These are phyloP conservation scores for Mycena pura DNA, from an alignment of 768 basidiomycete species.

Conservation along the genomic window DNA sequence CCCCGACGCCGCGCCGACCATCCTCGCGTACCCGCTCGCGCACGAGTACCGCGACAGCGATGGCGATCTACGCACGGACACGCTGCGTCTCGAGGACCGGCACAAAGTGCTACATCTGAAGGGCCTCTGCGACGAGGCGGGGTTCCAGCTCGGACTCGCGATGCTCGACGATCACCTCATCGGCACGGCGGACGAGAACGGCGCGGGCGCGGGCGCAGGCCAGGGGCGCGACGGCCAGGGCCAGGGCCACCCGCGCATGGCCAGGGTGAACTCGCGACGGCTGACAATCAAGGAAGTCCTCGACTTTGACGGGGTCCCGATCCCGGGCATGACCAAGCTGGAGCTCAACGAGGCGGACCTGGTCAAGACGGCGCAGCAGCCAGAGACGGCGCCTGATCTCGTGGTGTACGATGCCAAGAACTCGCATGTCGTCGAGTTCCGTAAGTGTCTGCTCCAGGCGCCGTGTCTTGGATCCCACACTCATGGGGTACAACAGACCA, in stretches of 20 bases:
- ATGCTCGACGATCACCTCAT: constrained; percentile 27
- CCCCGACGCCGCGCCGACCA: constrained; percentile 20
- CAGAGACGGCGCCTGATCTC: constrained; percentile 25
- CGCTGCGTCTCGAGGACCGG: constrained; percentile 23
- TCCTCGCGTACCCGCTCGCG: constrained; percentile 22
- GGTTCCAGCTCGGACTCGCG: constrained; percentile 25
- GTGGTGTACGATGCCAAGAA: constrained; percentile 21
- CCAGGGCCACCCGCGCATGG: constrained; percentile 25
- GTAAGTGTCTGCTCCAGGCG: too few relatives aligned
- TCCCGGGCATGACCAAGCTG: constrained; percentile 18
- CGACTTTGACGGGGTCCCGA: constrained; percentile 25
- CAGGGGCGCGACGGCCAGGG: constrained; percentile 17
- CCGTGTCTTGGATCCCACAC: too few relatives aligned
- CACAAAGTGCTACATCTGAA: constrained; percentile 27
- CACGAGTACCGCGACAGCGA: constrained; percentile 26
- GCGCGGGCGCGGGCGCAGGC: constrained; percentile 17
- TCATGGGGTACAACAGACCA: constrained; percentile 4
- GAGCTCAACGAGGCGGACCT: constrained; percentile 21
- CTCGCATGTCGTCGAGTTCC: constrained; percentile 28
- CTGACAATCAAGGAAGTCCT: constrained; percentile 27
- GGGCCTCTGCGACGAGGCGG: constrained; percentile 20
- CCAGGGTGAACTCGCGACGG: constrained; percentile 21
- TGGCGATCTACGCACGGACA: constrained; percentile 24
- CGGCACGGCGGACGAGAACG: constrained; percentile 21
- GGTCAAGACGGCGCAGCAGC: constrained; percentile 6